Base-by-base conservation (phyloP, 169 alveolate species). In the Babesia gibsoni region DNA sequence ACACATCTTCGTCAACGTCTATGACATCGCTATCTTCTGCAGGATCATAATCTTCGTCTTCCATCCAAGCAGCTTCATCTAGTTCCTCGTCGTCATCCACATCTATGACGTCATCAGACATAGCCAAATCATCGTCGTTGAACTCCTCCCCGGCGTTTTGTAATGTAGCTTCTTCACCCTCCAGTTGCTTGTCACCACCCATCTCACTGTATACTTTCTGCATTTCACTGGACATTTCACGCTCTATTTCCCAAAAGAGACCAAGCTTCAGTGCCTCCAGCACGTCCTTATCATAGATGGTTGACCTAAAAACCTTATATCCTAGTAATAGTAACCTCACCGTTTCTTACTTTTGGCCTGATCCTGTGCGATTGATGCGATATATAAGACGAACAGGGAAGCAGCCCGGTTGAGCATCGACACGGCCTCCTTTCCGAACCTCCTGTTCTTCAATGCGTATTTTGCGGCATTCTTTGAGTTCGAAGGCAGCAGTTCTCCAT, bases 11-110 rank as follows among this genome's bases (percentile, higher is more conserved):
- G 6, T n/a, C 66, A 14, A 48, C 68, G 25, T 48, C 73, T 25
- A 57, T 79, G 29, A 32, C 82, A n/a, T 35, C 84, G 56, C 53
- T 63, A 46, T 74, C 89, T 56, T 74, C 90, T 9, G 72, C 94
- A 33, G 72, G 87, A 20, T 83, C 89, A 30, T 85, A 91, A 35
- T 80, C 27, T 54, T 30, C 23, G n/a, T 73, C 78, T 20, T 72
- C 86, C 66, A n/a, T n/a, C n/a, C 53, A 23, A 43, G 18, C 37
- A 2, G 37, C 75, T 12, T 6, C 83, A 22, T 78, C 72, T 9
- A 14, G 16, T 32, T 78, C 88, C 10, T 75, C 83, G 35, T 25
- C 2, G 22, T 67, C 14, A 16, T 65, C 75, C 16, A 4, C 36
- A 18, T 49, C 48, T 10, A 35, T 1, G 42, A 39, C 52, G 25